Evolutionary conservation across 805 yeast genomes (phyloP), one percentile per base, ranked within the genome.

Genomic region (Metschnikowia lochheadii): DNA sequence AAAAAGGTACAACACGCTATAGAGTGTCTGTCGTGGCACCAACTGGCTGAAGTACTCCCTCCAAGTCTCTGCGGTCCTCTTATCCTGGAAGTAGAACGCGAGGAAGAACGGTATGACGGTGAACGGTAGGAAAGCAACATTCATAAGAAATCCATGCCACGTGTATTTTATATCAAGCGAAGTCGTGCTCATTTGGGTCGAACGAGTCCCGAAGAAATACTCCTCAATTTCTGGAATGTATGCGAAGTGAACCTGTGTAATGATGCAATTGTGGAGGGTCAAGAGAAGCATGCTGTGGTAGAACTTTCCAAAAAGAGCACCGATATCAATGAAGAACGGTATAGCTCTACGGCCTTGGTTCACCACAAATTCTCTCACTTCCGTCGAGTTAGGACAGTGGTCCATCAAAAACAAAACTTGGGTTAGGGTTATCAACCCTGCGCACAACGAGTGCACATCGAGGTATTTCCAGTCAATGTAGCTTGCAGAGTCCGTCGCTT

Each of bases 101-200:
- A 6, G 43, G 46, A 33, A 38, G n/a, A 49, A 14, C 3, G 60
- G 60, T 6, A 53, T 13, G 14, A 53, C 6, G 8, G 60, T 51
- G 38, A 49, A 52, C 13, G 53, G 41, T 1, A 48, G 18, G 45
- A 46, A 35, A 3, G 50, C 47, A 15, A 46, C 32, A 23, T 57
- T 58, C 15, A 54, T n/a, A 33, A 44, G 13, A 6, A 50, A n/a
- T 1, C 57, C 59, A 3, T 44, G 46, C 59, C 56, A 51, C 14
- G 51, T 46, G 15, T 46, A 44, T 11, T 38, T 29, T 2, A 40
- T 14, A 17, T 34, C 10, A 6, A 39, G 10, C 10, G 39, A 15
- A 2, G n/a, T 17, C 6, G 32, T 41, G 6, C 36, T 7, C 21
- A 26, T 3, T 6, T 38, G 37, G 6, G 44, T 6, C 3, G 49